phyloP scores from a whole-genome alignment of 106 monocot species.

The Platanthera guangdongensis region DNA sequence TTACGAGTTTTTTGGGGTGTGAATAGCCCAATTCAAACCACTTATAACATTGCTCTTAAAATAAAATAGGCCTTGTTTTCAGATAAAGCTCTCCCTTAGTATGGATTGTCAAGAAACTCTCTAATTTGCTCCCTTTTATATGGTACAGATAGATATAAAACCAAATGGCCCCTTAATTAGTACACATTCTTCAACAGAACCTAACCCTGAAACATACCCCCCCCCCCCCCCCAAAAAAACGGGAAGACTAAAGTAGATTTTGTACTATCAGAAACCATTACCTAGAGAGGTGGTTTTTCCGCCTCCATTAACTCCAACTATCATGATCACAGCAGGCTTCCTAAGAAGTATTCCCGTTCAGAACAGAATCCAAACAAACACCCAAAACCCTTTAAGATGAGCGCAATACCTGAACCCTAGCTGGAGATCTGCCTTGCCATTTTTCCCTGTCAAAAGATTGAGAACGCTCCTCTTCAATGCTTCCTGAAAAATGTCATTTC shows the following conservation, averaged over 20 bases:
- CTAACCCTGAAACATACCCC: background rate
- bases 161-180: no score
- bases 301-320: conserved; percentile 97
- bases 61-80: no score
- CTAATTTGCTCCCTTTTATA: no score
- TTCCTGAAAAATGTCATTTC: conserved; percentile 24
- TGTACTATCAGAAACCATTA: conserved; percentile 14
- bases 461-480: conserved; percentile 75
- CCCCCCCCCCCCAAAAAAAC: background rate
- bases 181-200: no score
- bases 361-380: background rate
- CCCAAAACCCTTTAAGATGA: background rate
- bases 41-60: no score
- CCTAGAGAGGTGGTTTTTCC: conserved; percentile 96
- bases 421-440: conserved; percentile 73
- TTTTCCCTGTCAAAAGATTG: conserved; percentile 58
- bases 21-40: no score
- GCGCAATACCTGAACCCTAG: conserved; percentile 61
- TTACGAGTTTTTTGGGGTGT: no score
- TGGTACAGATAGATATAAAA: no score
- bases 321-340: conserved; percentile 93
- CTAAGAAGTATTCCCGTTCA: conserved; percentile 26
- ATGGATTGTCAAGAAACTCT: no score
- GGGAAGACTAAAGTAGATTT: background rate
- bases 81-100: no score